phyloP scores from a whole-genome alignment of 768 basidiomycete genomes.

The Naganishia antarctica region DNA sequence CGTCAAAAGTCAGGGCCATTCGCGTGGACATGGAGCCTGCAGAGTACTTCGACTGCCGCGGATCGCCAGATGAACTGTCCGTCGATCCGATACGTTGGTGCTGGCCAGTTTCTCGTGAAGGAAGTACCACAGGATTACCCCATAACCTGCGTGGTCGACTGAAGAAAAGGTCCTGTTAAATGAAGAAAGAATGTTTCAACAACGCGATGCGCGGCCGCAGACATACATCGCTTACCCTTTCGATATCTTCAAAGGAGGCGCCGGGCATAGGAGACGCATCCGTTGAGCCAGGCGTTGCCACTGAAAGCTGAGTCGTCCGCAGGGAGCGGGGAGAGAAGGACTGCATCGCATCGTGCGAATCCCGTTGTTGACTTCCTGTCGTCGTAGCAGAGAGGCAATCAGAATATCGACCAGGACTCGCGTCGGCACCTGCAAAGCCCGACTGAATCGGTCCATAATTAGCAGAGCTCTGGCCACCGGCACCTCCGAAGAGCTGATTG shows the following conservation, averaged over 20 bases:
- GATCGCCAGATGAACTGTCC: too few relatives aligned
- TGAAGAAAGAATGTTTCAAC: neutral
- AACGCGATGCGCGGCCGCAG: neutral
- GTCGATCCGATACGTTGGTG: neutral
- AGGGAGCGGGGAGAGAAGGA: neutral
- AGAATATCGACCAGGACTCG: neutral
- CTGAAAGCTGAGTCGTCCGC: neutral
- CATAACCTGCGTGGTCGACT: constrained; percentile 5
- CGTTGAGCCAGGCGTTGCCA: constrained; percentile 6
- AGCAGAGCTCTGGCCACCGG: neutral
- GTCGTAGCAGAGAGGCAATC: neutral
- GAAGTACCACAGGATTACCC: constrained; percentile 7
- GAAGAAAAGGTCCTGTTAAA: constrained; percentile 7
- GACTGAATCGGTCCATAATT: neutral
- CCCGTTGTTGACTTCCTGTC: neutral
- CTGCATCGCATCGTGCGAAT: neutral
- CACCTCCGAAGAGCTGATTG: constrained; percentile 11
- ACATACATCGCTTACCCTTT: neutral
- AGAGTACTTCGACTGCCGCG: constrained; percentile 16
- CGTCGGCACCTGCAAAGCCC: neutral
- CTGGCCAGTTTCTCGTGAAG: neutral
- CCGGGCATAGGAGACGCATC: constrained; percentile 14
- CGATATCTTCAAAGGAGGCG: constrained; percentile 12
- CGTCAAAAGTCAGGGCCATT: constrained; percentile 5
- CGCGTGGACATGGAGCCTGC: neutral